Percentiles rank a stretch among this genome's conserved stretches.
Conservation (phyloP, 2,329 filamentous ascomycete species). For the Epichloe glyceriae region DNA sequence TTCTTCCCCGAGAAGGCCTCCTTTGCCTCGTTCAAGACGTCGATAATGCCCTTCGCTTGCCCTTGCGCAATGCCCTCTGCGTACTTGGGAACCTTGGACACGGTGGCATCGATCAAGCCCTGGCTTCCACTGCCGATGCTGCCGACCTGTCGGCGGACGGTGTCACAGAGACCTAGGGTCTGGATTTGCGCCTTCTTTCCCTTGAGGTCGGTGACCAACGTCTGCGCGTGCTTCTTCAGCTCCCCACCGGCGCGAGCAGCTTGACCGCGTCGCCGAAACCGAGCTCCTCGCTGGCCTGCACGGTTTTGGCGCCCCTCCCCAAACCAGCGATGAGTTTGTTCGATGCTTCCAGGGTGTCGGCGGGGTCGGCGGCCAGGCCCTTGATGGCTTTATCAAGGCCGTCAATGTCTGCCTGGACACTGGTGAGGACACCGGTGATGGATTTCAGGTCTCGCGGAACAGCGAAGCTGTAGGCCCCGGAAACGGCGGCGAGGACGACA, state of each 20-base stretch:
- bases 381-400: not conserved
- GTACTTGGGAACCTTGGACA: not conserved
- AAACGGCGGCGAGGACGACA: not conserved
- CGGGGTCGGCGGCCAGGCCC: not conserved
- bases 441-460: not conserved
- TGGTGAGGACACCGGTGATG: not conserved
- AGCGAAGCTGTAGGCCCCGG: not conserved
- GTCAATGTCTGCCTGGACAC: constrained; percentile 1
- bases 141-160: not conserved
- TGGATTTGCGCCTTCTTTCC: not conserved
- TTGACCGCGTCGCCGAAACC: not conserved
- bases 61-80: not conserved
- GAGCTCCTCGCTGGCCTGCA: not conserved
- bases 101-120: not conserved
- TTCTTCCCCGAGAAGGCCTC: not conserved
- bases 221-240: constrained; percentile 2
- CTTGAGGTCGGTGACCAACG: not conserved
- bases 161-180: not conserved
- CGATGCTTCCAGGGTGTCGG: not conserved
- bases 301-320: not conserved
- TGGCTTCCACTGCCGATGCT: not conserved
- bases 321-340: not conserved
- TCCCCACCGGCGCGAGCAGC: not conserved
- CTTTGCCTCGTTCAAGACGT: not conserved
- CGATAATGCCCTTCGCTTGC: not conserved